Conservation (phyloP, 305 asterid species). For the Fraxinus greggii region DNA sequence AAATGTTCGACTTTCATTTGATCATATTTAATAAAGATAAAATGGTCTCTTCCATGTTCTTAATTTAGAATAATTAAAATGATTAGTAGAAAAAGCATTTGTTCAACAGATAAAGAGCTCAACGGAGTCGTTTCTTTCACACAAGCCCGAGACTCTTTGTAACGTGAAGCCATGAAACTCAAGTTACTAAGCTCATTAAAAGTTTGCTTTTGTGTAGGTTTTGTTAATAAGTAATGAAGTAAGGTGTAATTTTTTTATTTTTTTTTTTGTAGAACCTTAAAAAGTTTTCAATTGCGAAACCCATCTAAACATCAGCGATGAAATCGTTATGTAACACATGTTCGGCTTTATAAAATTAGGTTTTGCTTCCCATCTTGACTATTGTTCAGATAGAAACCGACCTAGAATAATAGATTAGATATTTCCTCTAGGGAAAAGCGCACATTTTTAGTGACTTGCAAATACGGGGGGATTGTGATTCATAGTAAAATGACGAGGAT, state of each 20-base stretch:
- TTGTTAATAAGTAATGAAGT: neutral
- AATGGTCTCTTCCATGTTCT: neutral
- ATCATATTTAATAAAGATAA: neutral
- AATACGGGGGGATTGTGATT: neutral
- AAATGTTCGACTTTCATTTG: neutral
- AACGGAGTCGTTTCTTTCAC: neutral
- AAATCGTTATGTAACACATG: neutral
- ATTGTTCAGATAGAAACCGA: neutral
- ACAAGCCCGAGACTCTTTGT: neutral
- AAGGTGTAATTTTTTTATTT: neutral
- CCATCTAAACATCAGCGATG: neutral
- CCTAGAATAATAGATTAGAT: too few relatives aligned
- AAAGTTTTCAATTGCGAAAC: neutral
- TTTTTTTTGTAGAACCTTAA: too few relatives aligned
- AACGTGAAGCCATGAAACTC: neutral
- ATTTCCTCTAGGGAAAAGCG: neutral
- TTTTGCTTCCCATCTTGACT: neutral
- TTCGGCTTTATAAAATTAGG: neutral
- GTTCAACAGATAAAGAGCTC: neutral
- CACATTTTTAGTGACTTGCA: neutral
- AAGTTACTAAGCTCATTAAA: neutral
- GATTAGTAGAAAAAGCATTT: neutral
- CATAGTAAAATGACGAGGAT: neutral
- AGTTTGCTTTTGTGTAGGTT: neutral
- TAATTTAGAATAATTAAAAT: neutral